Evolutionary conservation across 2,329 filamentous ascomycete genomes (phyloP), one percentile per base, ranked within the genome.

Genomic region (Phoma sp.): DNA sequence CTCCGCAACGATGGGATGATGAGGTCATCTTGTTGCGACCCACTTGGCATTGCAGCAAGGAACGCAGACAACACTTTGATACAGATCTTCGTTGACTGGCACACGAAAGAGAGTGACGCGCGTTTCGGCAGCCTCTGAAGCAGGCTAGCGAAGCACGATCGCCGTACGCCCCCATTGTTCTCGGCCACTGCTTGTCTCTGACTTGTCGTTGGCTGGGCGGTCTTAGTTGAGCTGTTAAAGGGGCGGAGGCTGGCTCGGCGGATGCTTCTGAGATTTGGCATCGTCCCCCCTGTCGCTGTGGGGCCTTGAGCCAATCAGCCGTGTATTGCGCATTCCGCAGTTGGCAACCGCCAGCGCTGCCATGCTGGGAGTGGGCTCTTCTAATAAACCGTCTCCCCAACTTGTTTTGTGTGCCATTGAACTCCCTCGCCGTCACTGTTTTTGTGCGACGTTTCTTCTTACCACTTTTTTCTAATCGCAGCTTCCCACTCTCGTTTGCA

Each of bases 41-140:
- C 52, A 55, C 52, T 25, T 35, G 35, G 40, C 51, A 29, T 37
- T 32, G 41, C 52, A 46, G 23, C 52, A 51, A 32, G 52, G 52
- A 41, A 47, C 42, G 27, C 32, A 32, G 47, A 42, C 36, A 44
- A 38, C 30, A 5, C 39, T 52, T 51, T 51, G 47, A 60, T 60
- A 58, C 55, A 46, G 58, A 60, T 60, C 58, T 35, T 46, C 55
- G 25, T 38, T 23, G 25, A 49, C 32, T 35, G 36, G 33, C 52
- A 30, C 33, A 45, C 40, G 42, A 43, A 54, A 45, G 50, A 52
- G 39, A 25, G 48, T 43, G 52, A 58, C 51, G 57, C 51, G 58
- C 47, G 62, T 65, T 65, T 65, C 59, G 61, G 35, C 39, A 25
- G 8, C 38, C 14, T 51, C 38, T 58, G 51, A 55, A 27, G 55